Percentiles rank a stretch among this genome's conserved stretches.
These are phyloP conservation scores for Sisymbrium irio DNA, from an alignment of 345 rosid genomes.

Conservation along the genomic window DNA sequence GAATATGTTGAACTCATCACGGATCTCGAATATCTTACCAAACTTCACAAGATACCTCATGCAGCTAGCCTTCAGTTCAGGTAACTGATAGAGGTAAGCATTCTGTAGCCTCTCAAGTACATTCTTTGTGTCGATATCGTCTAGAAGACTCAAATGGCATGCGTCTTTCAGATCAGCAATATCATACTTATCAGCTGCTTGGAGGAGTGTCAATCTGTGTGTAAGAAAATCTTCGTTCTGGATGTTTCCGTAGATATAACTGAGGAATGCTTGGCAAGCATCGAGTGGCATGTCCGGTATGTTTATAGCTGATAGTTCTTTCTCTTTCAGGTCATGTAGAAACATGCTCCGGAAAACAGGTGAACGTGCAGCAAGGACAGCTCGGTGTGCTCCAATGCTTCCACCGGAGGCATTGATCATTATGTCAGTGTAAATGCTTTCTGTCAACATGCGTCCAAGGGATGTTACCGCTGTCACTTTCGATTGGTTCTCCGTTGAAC, in stretches of 20 bases:
- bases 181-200: constrained; percentile 87
- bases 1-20: constrained; percentile 71
- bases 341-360: constrained; percentile 93
- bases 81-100: constrained; percentile 62
- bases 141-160: constrained; percentile 77
- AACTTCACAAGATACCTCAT: constrained; percentile 89
- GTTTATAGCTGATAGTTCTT: constrained; percentile 68
- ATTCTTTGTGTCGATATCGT: constrained; percentile 76
- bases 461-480: constrained; percentile 56
- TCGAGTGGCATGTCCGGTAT: constrained; percentile 79
- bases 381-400: constrained; percentile 85
- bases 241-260: constrained; percentile 79
- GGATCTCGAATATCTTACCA: constrained; percentile 84
- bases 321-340: constrained; percentile 82
- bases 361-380: constrained; percentile 85
- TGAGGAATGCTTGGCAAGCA: constrained; percentile 74
- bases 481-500: constrained; percentile 43
- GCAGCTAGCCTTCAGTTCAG: constrained; percentile 73
- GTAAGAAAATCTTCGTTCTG: constrained; percentile 61
- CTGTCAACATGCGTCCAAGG: constrained; percentile 79
- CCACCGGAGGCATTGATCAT: constrained; percentile 70
- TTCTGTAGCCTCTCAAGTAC: constrained; percentile 88
- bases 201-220: constrained; percentile 72
- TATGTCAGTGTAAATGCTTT: constrained; percentile 81
- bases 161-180: constrained; percentile 76